phyloP scores from a whole-genome alignment of 2,329 filamentous ascomycete genomes.

The Exophiala bonariae region DNA sequence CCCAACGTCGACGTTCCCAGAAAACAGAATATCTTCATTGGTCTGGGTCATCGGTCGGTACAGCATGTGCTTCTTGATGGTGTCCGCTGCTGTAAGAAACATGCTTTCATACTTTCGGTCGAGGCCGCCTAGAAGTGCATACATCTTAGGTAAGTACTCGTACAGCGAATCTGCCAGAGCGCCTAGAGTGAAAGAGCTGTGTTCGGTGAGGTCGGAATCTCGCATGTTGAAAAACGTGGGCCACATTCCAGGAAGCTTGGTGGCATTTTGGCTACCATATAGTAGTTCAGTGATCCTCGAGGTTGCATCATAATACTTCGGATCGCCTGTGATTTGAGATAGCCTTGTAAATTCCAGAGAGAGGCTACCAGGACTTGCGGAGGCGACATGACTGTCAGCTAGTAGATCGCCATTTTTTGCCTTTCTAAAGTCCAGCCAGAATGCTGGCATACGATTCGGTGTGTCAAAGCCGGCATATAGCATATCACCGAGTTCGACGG shows the following conservation, averaged over 20 bases:
- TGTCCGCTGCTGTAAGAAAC: constrained; percentile 54
- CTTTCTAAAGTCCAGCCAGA: constrained; percentile 31
- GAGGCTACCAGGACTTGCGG: constrained; percentile 39
- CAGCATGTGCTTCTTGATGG: constrained; percentile 46
- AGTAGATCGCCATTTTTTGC: constrained; percentile 15
- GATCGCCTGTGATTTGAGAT: constrained; percentile 60
- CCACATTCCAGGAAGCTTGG: constrained; percentile 63
- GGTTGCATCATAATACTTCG: constrained; percentile 62
- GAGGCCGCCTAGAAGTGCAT: constrained; percentile 40
- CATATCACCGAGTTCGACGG: constrained; percentile 55
- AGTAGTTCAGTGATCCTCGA: constrained; percentile 58
- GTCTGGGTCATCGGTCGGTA: constrained; percentile 52
- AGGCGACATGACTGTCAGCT: constrained; percentile 10
- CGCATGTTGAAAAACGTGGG: constrained; percentile 55
- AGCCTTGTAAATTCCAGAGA: constrained; percentile 54
- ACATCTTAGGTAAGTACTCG: constrained; percentile 36
- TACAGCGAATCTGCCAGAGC: constrained; percentile 23
- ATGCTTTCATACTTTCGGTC: constrained; percentile 50
- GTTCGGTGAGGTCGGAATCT: constrained; percentile 42
- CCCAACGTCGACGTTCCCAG: constrained; percentile 38
- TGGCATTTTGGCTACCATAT: constrained; percentile 53
- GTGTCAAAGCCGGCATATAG: constrained; percentile 48
- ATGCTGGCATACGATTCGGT: constrained; percentile 30
- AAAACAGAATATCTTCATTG: constrained; percentile 47
- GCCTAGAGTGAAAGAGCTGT: constrained; percentile 39